These are phyloP conservation scores for Ustilago loliicola DNA, from an alignment of 1,284 basidiomycete species.

Conservation along the genomic window DNA sequence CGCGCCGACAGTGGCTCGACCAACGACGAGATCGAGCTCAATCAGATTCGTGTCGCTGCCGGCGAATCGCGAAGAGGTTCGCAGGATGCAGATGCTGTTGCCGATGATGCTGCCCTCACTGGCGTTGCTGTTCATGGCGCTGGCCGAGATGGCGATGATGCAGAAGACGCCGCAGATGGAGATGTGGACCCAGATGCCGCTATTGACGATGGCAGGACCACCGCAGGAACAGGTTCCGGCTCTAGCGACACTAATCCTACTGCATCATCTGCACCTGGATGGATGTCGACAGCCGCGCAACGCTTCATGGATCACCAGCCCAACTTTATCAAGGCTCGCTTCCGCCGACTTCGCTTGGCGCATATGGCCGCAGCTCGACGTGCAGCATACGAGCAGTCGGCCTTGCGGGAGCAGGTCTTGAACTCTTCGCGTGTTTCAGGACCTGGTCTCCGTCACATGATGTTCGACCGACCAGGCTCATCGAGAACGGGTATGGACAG, in stretches of 20 bases:
- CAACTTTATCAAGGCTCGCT: conserved; percentile 59
- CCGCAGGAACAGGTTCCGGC: conserved; percentile 45
- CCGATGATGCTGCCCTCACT: conserved; percentile 13
- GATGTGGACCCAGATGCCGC: conserved; percentile 16
- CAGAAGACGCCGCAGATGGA: conserved; percentile 7
- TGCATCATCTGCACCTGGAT: conserved; percentile 51
- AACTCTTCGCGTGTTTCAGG: conserved; percentile 44
- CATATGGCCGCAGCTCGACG: conserved; percentile 61
- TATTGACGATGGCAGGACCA: conserved; percentile 52
- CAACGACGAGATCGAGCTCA: conserved; percentile 45
- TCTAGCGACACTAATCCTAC: conserved; percentile 62
- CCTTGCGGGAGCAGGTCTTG: conserved; percentile 61
- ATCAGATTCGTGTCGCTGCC: conserved; percentile 34
- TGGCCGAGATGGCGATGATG: conserved; percentile 14
- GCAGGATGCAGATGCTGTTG: neutral
- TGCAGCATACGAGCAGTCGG: conserved; percentile 61
- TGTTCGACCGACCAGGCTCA: conserved; percentile 54
- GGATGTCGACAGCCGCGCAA: conserved; percentile 45
- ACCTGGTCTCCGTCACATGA: conserved; percentile 60
- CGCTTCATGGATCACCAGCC: conserved; percentile 57
- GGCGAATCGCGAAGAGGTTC: conserved; percentile 8
- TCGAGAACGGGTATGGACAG: conserved; percentile 33
- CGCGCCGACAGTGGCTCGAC: conserved; percentile 13
- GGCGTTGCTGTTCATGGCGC: conserved; percentile 23
- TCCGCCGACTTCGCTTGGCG: conserved; percentile 58